These are phyloP conservation scores for Pythium utonaiense DNA, from an alignment of 352 stramenopile genomes.

Conservation along the genomic window DNA sequence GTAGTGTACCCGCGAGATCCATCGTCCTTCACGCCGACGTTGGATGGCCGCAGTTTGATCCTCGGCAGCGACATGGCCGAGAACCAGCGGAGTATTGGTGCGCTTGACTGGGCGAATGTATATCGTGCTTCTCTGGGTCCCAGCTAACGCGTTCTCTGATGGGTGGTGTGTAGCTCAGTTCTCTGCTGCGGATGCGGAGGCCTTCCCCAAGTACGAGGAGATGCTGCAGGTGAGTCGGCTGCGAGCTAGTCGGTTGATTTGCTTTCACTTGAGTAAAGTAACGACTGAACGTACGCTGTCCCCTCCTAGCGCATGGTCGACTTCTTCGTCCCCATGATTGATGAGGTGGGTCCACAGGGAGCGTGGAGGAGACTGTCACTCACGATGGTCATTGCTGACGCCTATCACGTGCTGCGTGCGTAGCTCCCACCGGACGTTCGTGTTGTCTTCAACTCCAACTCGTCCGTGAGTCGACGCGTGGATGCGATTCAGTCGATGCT, in stretches of 20 bases:
- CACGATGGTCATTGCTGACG: too few species aligned
- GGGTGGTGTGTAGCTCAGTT: constrained; percentile 63
- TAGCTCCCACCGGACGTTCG: constrained; percentile 74
- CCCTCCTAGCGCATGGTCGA: constrained; percentile 67
- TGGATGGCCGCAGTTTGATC: constrained; percentile 73
- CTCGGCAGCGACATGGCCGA: constrained; percentile 71
- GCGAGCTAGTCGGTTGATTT: too few species aligned
- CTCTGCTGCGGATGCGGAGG: constrained; percentile 64
- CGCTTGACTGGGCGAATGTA: neutral
- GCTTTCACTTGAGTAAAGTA: too few species aligned
- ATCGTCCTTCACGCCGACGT: constrained; percentile 85
- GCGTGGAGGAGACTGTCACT: too few species aligned
- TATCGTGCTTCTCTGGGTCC: too few species aligned
- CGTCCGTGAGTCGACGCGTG: constrained; percentile 49
- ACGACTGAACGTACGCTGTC: too few species aligned
- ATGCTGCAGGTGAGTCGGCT: constrained; percentile 57
- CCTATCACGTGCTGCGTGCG: too few species aligned
- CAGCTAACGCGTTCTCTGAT: too few species aligned
- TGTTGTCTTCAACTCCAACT: constrained; percentile 52
- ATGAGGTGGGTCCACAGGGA: constrained; percentile 61
- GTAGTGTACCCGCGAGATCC: constrained; percentile 77
- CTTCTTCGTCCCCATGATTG: constrained; percentile 80
- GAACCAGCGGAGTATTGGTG: constrained; percentile 77
- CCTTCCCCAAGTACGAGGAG: constrained; percentile 79
- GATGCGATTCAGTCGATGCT: constrained; percentile 67